phyloP scores from a whole-genome alignment of 805 yeast species.

The Ogataea saltuana region DNA sequence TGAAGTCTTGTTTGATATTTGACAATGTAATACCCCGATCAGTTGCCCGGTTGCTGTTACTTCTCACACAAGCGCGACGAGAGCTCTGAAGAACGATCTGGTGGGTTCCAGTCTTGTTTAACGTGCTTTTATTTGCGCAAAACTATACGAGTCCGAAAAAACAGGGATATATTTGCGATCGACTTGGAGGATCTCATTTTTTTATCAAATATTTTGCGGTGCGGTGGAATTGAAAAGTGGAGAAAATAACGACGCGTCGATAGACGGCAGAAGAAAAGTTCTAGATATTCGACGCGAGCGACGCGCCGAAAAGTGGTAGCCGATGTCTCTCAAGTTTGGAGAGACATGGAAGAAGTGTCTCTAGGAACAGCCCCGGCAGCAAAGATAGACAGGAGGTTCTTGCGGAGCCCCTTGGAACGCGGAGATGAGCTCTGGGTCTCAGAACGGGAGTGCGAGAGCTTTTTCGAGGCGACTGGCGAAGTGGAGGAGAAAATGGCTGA shows the following conservation, averaged over 20 bases:
- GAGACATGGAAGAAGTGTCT: constrained; percentile 1
- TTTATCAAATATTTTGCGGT: not conserved
- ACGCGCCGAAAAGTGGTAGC: not conserved
- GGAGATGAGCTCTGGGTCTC: not conserved
- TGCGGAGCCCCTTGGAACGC: not conserved
- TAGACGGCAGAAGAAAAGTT: not conserved
- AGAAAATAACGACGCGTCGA: constrained; percentile 1
- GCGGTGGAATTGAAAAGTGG: not conserved
- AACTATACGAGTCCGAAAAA: too few species aligned
- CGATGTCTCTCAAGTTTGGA: constrained; percentile 1
- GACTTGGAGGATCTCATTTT: not conserved
- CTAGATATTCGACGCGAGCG: not conserved
- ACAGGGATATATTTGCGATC: constrained; percentile 1
- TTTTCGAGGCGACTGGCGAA: not conserved
- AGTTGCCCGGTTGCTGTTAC: too few species aligned
- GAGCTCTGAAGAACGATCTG: too few species aligned
- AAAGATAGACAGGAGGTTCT: constrained; percentile 3
- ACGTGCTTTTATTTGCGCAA: too few species aligned
- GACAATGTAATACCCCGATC: too few species aligned
- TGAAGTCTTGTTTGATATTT: too few species aligned
- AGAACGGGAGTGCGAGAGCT: not conserved
- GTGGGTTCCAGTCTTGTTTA: too few species aligned
- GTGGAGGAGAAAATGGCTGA: not conserved
- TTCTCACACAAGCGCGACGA: too few species aligned
- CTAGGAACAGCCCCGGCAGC: constrained; percentile 1